These are phyloP conservation scores for Microbotryum lychnidis-dioicae DNA, from an alignment of 1,284 basidiomycete species.

Conservation along the genomic window DNA sequence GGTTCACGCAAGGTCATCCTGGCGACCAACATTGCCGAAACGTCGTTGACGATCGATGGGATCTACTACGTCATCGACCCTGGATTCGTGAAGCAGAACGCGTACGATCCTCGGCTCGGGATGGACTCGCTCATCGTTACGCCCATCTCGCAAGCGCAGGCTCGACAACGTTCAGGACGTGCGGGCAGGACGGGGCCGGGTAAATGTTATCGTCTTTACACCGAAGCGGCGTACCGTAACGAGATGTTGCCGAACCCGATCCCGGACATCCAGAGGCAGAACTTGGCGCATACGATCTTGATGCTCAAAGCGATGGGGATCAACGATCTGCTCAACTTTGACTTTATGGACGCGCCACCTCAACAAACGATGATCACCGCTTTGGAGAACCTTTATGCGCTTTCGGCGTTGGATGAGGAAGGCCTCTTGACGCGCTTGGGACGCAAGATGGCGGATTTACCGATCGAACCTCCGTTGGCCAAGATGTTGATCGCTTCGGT, in stretches of 20 bases:
- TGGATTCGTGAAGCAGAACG: constrained; percentile 98
- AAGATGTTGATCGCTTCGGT: constrained; percentile 99
- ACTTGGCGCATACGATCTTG: constrained; percentile 77
- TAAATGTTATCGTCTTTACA: constrained; percentile 96
- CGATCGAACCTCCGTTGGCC: constrained; percentile 89
- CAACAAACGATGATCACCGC: constrained; percentile 87
- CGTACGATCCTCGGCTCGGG: constrained; percentile 90
- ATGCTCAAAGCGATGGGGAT: constrained; percentile 98
- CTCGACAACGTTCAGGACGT: constrained; percentile 86
- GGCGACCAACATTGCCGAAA: constrained; percentile 98
- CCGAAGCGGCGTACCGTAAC: constrained; percentile 93
- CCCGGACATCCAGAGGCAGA: constrained; percentile 94
- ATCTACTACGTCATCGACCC: constrained; percentile 96
- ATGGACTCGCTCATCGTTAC: constrained; percentile 99
- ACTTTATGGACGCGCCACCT: constrained; percentile 99
- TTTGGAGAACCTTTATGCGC: constrained; percentile 83
- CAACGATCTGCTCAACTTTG: constrained; percentile 94
- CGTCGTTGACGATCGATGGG: constrained; percentile 93
- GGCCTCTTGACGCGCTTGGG: constrained; percentile 87
- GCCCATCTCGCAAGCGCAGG: constrained; percentile 97
- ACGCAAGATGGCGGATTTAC: constrained; percentile 93
- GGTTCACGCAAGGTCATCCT: constrained; percentile 96
- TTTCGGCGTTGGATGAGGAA: constrained; percentile 94
- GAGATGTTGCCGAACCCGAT: constrained; percentile 98
- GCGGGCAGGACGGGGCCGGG: constrained; percentile 97